Evolutionary conservation across 148 eudicot species (phyloP).

Genomic region (Rhododendron ferrugineum): DNA sequence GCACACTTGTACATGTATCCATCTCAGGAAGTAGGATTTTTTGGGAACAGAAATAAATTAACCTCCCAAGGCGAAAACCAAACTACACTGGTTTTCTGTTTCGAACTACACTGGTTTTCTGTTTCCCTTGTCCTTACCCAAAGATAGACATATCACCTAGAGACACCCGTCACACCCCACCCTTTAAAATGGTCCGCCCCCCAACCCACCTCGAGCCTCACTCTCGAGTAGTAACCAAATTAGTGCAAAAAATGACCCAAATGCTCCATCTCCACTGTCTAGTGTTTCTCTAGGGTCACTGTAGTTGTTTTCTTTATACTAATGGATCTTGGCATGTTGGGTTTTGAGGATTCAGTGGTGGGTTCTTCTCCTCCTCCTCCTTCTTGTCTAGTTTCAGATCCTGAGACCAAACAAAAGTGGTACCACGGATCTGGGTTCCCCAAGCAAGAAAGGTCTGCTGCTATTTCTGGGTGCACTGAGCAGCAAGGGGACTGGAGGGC

Average conservation of each 20-base stretch:
- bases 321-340: conserved; percentile 41
- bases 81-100: not conserved
- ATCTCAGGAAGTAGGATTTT: not conserved
- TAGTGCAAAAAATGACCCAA: conserved; percentile 5
- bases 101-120: too few relatives aligned
- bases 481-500: conserved; percentile 7
- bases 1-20: not conserved
- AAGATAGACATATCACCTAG: not conserved
- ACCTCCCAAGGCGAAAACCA: not conserved
- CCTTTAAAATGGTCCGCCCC: not conserved
- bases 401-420: conserved; percentile 27
- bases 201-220: conserved; percentile 4
- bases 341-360: conserved; percentile 9
- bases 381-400: conserved; percentile 9
- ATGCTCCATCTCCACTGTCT: conserved; percentile 1
- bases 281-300: not conserved
- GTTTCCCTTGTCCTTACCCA: not conserved
- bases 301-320: not conserved
- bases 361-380: not conserved
- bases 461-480: not conserved
- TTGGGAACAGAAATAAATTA: not conserved
- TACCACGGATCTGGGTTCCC: conserved; percentile 29
- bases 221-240: not conserved
- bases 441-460: conserved; percentile 26
- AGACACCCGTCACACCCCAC: not conserved